These are phyloP conservation scores for Xenoacremonium recifei DNA, from an alignment of 2,329 filamentous ascomycete genomes.

Conservation along the genomic window DNA sequence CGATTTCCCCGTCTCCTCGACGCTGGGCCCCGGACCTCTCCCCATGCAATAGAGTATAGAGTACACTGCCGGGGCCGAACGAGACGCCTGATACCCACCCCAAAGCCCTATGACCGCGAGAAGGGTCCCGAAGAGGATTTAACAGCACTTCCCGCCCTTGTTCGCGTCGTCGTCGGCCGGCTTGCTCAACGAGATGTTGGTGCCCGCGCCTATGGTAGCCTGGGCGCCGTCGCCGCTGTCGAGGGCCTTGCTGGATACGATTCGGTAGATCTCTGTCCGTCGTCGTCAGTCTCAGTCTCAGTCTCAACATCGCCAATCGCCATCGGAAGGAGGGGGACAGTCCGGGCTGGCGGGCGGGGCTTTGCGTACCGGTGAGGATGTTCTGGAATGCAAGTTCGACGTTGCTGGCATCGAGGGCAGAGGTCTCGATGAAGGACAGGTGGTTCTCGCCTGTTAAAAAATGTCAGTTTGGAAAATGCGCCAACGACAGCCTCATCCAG, in stretches of 20 bases:
- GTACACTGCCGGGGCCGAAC: conserved; percentile 32
- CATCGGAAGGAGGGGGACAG: no score
- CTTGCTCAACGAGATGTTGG: conserved; percentile 85
- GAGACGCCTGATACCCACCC: conserved; percentile 34
- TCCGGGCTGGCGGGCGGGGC: not conserved
- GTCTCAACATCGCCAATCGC: no score
- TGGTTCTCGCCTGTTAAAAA: conserved; percentile 79
- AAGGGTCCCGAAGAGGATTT: conserved; percentile 34
- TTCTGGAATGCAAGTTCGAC: conserved; percentile 99
- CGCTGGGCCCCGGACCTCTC: conserved; percentile 28
- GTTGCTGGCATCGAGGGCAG: conserved; percentile 96
- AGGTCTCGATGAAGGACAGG: conserved; percentile 98
- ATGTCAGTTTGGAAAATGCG: not conserved
- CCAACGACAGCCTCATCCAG: not conserved
- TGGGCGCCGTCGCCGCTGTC: conserved; percentile 83
- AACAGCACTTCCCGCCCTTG: conserved; percentile 83
- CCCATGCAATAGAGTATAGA: conserved; percentile 32
- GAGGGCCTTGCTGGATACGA: conserved; percentile 95
- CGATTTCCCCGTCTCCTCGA: conserved; percentile 33
- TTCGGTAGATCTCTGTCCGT: conserved; percentile 90
- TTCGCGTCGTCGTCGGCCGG: conserved; percentile 71
- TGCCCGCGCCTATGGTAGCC: conserved; percentile 75
- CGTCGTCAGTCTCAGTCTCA: conserved; percentile 14
- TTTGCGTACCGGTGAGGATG: conserved; percentile 83
- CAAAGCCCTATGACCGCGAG: conserved; percentile 27